Evolutionary conservation across 192 early-diverging fungal species (phyloP).

Genomic region (Backusella parvicylindrica): DNA sequence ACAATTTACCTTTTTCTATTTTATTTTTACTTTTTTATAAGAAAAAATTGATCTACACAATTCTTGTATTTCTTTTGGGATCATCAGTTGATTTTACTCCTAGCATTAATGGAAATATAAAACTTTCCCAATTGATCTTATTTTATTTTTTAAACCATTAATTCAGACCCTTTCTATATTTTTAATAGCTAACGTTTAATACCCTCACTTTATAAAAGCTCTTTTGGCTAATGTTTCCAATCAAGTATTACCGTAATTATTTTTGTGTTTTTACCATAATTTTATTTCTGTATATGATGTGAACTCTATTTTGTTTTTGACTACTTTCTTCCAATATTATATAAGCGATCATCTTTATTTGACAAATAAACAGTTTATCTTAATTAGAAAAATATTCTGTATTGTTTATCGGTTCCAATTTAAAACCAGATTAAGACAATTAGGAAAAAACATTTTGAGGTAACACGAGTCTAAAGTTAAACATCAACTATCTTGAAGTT

Average conservation of each 20-base stretch:
- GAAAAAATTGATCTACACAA: not conserved
- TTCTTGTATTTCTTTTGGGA: slow-evolving; percentile 4
- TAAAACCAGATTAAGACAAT: not conserved
- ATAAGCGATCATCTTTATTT: not conserved
- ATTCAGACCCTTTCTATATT: slow-evolving; percentile 1
- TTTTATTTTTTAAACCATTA: not conserved
- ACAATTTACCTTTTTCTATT: not conserved
- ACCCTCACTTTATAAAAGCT: not conserved
- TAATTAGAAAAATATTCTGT: not conserved
- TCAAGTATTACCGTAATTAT: not conserved
- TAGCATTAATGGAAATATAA: not conserved
- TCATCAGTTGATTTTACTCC: not conserved
- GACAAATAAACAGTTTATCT: not conserved
- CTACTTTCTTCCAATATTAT: not conserved
- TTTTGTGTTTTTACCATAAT: not conserved
- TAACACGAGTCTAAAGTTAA: not conserved
- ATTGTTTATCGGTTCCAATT: not conserved
- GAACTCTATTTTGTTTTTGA: not conserved
- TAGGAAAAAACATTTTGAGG: not conserved
- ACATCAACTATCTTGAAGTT: not conserved
- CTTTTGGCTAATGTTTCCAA: not conserved
- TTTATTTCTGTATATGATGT: not conserved
- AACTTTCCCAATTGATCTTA: slow-evolving; percentile 1
- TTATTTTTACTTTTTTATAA: slow-evolving; percentile 1
- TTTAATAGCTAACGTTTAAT: not conserved